Base-by-base conservation (phyloP, 2,329 filamentous ascomycete species). In the Ramularia collo-cygni region DNA sequence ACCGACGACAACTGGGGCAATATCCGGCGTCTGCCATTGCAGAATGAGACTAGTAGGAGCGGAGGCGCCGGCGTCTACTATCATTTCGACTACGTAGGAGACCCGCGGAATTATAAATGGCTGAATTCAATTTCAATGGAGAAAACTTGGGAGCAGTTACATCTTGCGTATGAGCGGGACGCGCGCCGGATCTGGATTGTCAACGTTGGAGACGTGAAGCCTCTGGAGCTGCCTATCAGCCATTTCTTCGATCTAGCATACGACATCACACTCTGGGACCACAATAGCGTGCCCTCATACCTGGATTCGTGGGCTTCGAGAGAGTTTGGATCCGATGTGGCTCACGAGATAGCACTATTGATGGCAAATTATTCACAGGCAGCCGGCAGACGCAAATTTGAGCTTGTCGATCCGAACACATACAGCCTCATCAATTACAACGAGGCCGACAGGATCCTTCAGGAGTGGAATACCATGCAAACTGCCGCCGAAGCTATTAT, bases 191-290 rank as follows among this genome's bases (percentile, higher is more conserved):
- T 83, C 46, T 83, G 78, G 79, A 70, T 82, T 30, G 76, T 81
- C 49, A 83, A 83, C 46, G 75, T 82, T 14, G 79, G 77, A 28
- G 79, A 83, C 52, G 67, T 83, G 45, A 83, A 82, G 61, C 75
- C 75, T 1, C 65, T 78, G 9, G 76, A 83, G 63, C 68, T 83
- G 12, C 77, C 79, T 14, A 77, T 83, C 55, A 76, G 68, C 53
- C 79, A 83, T 58, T 83, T 79, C 63, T 65, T 84, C 46, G 79
- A 83, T 47, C 67, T 84, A 44, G 81, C 78, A 1, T 85, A 84
- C 55, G 75, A 84, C 52, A 71, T 75, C 15, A 62, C 72, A 14
- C 56, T 63, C 1, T 81, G 75, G 69, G 67, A 69, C n/a, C 68
- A 72, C 37, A 68, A 75, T 33, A 76, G 71, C 38, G 72, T 75